A percentile compares a stretch with the other conserved stretches of the same genome.
These are phyloP conservation scores for Penicillium macrosclerotiorum DNA, from an alignment of 495 filamentous ascomycete species.

Conservation along the genomic window DNA sequence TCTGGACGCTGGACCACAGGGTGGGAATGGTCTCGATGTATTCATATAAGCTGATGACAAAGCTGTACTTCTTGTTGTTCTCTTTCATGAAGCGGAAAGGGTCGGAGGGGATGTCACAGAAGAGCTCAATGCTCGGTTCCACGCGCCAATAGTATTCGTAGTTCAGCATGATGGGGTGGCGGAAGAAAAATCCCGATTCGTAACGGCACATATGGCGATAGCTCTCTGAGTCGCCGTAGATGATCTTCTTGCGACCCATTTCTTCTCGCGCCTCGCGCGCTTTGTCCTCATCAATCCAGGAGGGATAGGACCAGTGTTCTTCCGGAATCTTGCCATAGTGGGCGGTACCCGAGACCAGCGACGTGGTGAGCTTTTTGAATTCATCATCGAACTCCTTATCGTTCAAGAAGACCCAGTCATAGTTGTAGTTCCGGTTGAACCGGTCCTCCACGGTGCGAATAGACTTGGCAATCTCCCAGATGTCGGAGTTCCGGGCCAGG, in stretches of 20 bases:
- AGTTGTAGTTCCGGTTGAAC: conserved; percentile 94
- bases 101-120: conserved; percentile 80
- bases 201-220: conserved; percentile 95
- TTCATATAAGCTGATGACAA: conserved; percentile 87
- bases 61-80: conserved; percentile 87
- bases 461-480: conserved; percentile 94
- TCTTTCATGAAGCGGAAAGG: conserved; percentile 86
- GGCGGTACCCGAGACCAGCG: conserved; percentile 85
- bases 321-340: conserved; percentile 81
- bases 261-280: conserved; percentile 77
- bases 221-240: conserved; percentile 90
- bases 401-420: conserved; percentile 99
- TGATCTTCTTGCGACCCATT: conserved; percentile 81
- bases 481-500: conserved; percentile 83
- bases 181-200: conserved; percentile 93
- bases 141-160: conserved; percentile 95
- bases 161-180: conserved; percentile 73
- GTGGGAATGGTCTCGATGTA: conserved; percentile 95
- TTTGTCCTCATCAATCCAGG: conserved; percentile 83
- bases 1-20: conserved; percentile 89
- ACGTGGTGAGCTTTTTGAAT: conserved; percentile 88
- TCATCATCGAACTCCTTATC: conserved; percentile 87
- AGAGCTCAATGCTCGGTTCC: conserved; percentile 84
- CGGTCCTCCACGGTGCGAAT: conserved; percentile 96
- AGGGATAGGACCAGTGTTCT: conserved; percentile 89